These are phyloP conservation scores for Solanum neorickii DNA, from an alignment of 257 asterid genomes.

Conservation along the genomic window DNA sequence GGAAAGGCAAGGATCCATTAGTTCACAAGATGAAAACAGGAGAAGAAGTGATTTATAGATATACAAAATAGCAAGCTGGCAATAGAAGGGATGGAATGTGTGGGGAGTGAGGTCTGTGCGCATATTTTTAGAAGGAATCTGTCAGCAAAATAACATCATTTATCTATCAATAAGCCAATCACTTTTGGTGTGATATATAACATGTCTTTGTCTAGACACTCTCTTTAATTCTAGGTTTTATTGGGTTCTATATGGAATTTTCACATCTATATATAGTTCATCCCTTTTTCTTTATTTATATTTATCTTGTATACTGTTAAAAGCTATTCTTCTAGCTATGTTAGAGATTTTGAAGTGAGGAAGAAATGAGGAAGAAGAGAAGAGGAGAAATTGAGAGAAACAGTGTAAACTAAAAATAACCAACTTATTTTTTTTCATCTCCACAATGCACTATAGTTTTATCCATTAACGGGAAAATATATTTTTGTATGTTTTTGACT, in stretches of 20 bases:
- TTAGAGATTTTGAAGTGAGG: no score
- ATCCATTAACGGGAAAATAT: no score
- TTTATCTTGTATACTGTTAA: background rate
- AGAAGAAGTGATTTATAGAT: background rate
- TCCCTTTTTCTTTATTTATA: no score
- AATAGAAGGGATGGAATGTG: conserved; percentile 12
- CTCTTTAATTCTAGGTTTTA: background rate
- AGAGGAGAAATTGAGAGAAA: no score
- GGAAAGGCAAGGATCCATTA: conserved; percentile 93
- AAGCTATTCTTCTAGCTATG: no score
- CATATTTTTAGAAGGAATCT: conserved; percentile 5
- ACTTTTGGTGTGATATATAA: background rate
- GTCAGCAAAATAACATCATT: background rate
- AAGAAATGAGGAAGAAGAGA: no score
- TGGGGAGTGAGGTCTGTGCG: conserved; percentile 77
- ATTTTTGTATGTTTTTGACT: no score
- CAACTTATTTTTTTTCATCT: no score
- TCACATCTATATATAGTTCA: background rate
- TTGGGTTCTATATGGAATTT: background rate
- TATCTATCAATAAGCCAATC: background rate
- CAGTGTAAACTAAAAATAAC: no score
- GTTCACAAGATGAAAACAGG: background rate
- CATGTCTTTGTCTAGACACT: background rate
- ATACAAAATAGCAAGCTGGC: background rate
- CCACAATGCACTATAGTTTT: no score